phyloP scores from a whole-genome alignment of 306 rosid species.

The Sesbania bispinosa region DNA sequence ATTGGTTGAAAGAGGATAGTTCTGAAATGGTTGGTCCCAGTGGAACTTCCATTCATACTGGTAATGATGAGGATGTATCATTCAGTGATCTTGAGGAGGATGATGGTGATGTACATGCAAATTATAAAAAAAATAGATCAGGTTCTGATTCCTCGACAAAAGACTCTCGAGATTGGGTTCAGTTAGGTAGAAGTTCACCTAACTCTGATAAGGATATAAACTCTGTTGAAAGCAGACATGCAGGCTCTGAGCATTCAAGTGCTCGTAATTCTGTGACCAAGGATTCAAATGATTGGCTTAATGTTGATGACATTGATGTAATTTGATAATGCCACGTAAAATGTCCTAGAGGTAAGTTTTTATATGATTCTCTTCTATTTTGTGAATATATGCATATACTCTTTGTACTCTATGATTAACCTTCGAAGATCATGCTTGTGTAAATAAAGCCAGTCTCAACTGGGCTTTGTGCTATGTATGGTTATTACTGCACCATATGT shows the following conservation, averaged over 20 bases:
- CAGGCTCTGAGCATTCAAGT: constrained; percentile 58
- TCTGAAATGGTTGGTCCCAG: constrained; percentile 68
- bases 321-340: constrained; percentile 43
- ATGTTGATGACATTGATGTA: constrained; percentile 79
- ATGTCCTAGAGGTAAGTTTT: constrained; percentile 26
- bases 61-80: constrained; percentile 84
- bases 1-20: constrained; percentile 91
- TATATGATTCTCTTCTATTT: constrained; percentile 26
- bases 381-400: constrained; percentile 61
- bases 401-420: constrained; percentile 36
- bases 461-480: constrained; percentile 36
- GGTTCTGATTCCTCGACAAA: constrained; percentile 85
- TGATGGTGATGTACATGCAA: constrained; percentile 50
- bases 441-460: constrained; percentile 48
- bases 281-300: constrained; percentile 93
- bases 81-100: constrained; percentile 98
- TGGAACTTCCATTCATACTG: constrained; percentile 54
- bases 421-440: constrained; percentile 46
- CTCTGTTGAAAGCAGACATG: constrained; percentile 45
- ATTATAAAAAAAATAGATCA: constrained; percentile 58
- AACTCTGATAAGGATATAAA: constrained; percentile 62
- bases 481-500: constrained; percentile 32
- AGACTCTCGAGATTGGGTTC: constrained; percentile 95
- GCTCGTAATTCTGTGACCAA: constrained; percentile 53
- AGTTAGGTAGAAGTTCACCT: constrained; percentile 62